Conservation (phyloP, 176 grass and related monocot species). For the Phyllostachys edulis region DNA sequence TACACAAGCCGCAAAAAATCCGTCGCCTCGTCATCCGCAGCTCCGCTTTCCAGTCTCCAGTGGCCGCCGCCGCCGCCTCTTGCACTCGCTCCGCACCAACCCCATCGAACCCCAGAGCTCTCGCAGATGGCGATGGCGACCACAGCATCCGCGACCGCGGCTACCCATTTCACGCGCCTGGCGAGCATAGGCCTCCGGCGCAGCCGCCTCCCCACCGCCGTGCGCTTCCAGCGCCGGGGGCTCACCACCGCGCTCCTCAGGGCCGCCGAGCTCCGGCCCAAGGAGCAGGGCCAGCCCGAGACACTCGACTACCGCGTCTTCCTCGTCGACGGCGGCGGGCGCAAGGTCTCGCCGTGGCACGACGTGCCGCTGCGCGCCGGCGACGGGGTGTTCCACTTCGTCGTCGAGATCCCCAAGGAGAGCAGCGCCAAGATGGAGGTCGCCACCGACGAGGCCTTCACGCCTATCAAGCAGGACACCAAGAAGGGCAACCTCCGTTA, state of each 20-base stretch:
- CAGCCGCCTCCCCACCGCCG: slow-evolving; percentile 24
- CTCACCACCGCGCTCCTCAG: slow-evolving; percentile 47
- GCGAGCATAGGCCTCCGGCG: slow-evolving; percentile 24
- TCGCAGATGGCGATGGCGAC: slow-evolving; percentile 61
- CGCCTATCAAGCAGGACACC: slow-evolving; percentile 97
- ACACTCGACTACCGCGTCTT: slow-evolving; percentile 95
- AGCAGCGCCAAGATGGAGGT: slow-evolving; percentile 99
- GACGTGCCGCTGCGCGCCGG: slow-evolving; percentile 83
- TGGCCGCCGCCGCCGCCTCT: slow-evolving; percentile 32
- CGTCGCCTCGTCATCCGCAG: slow-evolving; percentile 21
- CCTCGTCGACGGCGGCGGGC: slow-evolving; percentile 63
- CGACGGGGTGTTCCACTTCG: slow-evolving; percentile 86
- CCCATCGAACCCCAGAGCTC: not conserved
- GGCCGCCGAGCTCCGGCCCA: slow-evolving; percentile 51
- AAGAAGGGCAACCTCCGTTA: slow-evolving; percentile 99
- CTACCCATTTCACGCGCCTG: slow-evolving; percentile 47
- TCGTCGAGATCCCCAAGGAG: slow-evolving; percentile 98
- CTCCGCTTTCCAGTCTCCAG: slow-evolving; percentile 20
- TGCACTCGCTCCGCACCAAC: not conserved
- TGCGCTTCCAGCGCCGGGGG: slow-evolving; percentile 49
- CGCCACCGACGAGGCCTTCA: slow-evolving; percentile 88
- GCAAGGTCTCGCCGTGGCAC: slow-evolving; percentile 93
- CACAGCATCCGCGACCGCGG: slow-evolving; percentile 58
- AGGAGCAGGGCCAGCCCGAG: slow-evolving; percentile 67
- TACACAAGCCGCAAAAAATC: not conserved